phyloP scores from a whole-genome alignment of 2,329 filamentous ascomycete genomes.

The Aspergillus sp. region DNA sequence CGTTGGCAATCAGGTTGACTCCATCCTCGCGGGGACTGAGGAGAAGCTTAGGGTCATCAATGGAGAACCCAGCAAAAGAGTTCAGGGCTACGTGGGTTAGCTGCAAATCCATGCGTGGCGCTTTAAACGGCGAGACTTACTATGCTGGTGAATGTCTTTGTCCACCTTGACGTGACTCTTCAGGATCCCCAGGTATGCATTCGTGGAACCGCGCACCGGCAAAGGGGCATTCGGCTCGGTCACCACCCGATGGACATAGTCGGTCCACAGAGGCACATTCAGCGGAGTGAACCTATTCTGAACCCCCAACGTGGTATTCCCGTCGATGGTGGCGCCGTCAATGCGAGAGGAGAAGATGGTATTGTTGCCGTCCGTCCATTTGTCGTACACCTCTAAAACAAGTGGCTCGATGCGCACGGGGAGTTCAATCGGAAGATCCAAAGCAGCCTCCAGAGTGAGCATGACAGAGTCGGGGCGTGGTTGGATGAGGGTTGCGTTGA shows the following conservation, averaged over 20 bases:
- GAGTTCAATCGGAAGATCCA: slow-evolving; percentile 42
- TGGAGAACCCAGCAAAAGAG: slow-evolving; percentile 54
- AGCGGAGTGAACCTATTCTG: slow-evolving; percentile 30
- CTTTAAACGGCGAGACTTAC: slow-evolving; percentile 27
- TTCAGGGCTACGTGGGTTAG: slow-evolving; percentile 52
- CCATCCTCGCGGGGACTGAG: slow-evolving; percentile 47
- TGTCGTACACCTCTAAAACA: slow-evolving; percentile 39
- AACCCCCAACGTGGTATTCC: slow-evolving; percentile 40
- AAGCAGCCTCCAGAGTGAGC: slow-evolving; percentile 40
- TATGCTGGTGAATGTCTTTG: slow-evolving; percentile 39
- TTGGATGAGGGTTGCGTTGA: slow-evolving; percentile 39
- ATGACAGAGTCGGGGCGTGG: slow-evolving; percentile 38
- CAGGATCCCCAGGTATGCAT: slow-evolving; percentile 36
- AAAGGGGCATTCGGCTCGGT: slow-evolving; percentile 32
- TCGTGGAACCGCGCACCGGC: slow-evolving; percentile 34
- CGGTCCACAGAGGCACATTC: slow-evolving; percentile 33
- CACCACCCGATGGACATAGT: slow-evolving; percentile 40
- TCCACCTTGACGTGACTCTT: slow-evolving; percentile 41
- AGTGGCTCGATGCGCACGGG: slow-evolving; percentile 44
- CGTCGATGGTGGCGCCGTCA: slow-evolving; percentile 34
- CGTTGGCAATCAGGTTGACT: slow-evolving; percentile 59
- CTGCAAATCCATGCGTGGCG: too few relatives aligned
- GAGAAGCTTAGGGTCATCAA: slow-evolving; percentile 53
- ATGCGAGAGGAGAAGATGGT: slow-evolving; percentile 35
- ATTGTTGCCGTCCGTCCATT: slow-evolving; percentile 30